These are phyloP conservation scores for Syzygium aqueum DNA, from an alignment of 345 rosid genomes.

Conservation along the genomic window DNA sequence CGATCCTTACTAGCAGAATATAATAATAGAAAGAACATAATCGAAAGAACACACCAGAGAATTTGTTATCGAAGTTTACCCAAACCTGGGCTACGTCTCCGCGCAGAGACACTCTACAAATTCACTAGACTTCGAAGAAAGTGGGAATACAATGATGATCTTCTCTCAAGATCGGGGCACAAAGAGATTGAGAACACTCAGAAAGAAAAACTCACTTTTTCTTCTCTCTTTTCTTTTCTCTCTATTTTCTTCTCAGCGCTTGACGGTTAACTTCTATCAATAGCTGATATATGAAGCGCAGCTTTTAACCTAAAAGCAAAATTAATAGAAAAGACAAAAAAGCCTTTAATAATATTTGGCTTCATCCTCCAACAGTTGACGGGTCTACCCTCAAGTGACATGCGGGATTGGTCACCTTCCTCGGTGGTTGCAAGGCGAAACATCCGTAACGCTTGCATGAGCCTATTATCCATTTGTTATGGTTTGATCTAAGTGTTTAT, in stretches of 20 bases:
- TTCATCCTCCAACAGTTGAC: neutral
- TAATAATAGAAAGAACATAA: too few relatives aligned
- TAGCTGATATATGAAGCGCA: too few relatives aligned
- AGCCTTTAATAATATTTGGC: neutral
- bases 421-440: too few relatives aligned
- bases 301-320: neutral
- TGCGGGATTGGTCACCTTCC: too few relatives aligned
- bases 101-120: rapidly evolving
- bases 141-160: rapidly evolving
- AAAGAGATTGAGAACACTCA: neutral
- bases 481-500: too few relatives aligned
- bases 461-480: too few relatives aligned
- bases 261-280: rapidly evolving
- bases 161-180: neutral
- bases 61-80: neutral
- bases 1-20: neutral
- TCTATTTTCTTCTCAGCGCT: neutral
- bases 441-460: too few relatives aligned
- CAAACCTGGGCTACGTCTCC: neutral
- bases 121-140: neutral
- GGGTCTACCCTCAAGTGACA: too few relatives aligned
- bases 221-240: too few relatives aligned
- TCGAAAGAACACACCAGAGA: rapidly evolving
- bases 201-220: too few relatives aligned
- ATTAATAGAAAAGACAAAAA: too few relatives aligned